A percentile compares a stretch with the other conserved stretches of the same genome.
phyloP scores from a whole-genome alignment of 306 rosid genomes.

The Dalbergia cultrata region DNA sequence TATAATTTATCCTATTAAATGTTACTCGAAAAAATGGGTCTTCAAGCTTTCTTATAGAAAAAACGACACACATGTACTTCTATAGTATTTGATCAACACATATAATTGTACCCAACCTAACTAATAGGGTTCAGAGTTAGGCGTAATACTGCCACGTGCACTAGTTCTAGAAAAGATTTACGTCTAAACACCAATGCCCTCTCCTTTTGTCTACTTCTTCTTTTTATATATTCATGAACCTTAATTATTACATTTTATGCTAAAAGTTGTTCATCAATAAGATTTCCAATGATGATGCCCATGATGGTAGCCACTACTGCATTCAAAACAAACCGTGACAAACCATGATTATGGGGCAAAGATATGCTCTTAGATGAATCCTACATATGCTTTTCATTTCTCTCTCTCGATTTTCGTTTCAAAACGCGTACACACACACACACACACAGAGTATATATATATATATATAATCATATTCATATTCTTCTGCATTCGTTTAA shows the following conservation, averaged over 20 bases:
- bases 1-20: too few species aligned
- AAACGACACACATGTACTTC: not conserved
- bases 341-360: slow-evolving; percentile 50
- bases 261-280: slow-evolving; percentile 50
- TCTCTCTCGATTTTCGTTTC: slow-evolving; percentile 21
- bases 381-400: not conserved
- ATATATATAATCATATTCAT: not conserved
- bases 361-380: slow-evolving; percentile 45
- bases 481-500: slow-evolving; percentile 26
- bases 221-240: not conserved
- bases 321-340: slow-evolving; percentile 39
- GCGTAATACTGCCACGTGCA: slow-evolving; percentile 22
- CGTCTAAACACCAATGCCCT: slow-evolving; percentile 2
- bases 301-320: slow-evolving; percentile 54
- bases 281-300: slow-evolving; percentile 62
- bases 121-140: not conserved
- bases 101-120: not conserved
- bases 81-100: not conserved
- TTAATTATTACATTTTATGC: slow-evolving; percentile 11
- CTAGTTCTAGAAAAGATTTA: slow-evolving; percentile 1
- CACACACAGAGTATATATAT: too few species aligned
- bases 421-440: slow-evolving; percentile 1
- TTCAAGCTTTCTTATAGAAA: slow-evolving; percentile 5
- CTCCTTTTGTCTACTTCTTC: not conserved
- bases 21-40: not conserved